A percentile compares a stretch with the other conserved stretches of the same genome.
Evolutionary conservation across 2,329 filamentous ascomycete species (phyloP).

Genomic region (Hymenoscyphus repandus): DNA sequence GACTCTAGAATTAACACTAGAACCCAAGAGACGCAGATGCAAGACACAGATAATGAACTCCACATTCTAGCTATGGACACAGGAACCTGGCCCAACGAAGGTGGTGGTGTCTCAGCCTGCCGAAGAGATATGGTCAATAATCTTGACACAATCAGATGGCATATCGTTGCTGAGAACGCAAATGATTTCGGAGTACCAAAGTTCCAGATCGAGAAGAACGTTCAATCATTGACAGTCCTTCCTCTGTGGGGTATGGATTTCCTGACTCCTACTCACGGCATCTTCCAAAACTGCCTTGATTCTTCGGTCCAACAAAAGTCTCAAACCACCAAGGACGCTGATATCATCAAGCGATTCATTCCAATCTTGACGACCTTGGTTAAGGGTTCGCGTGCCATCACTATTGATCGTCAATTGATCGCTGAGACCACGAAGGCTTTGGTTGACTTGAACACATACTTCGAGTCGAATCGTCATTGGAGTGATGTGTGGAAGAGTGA

Average conservation of each 20-base stretch:
- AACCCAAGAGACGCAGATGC: slow-evolving; percentile 24
- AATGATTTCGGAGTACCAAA: slow-evolving; percentile 46
- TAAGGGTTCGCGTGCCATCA: slow-evolving; percentile 42
- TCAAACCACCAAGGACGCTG: slow-evolving; percentile 36
- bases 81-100: slow-evolving; percentile 9
- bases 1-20: slow-evolving; percentile 32
- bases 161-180: slow-evolving; percentile 46
- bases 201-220: slow-evolving; percentile 44
- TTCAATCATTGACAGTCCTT: slow-evolving; percentile 44
- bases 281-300: slow-evolving; percentile 43
- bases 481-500: slow-evolving; percentile 42
- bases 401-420: slow-evolving; percentile 42
- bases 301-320: slow-evolving; percentile 41
- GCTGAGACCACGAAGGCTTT: slow-evolving; percentile 31
- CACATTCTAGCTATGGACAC: slow-evolving; percentile 37
- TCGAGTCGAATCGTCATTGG: slow-evolving; percentile 40
- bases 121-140: slow-evolving; percentile 46
- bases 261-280: slow-evolving; percentile 43
- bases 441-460: slow-evolving; percentile 26
- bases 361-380: slow-evolving; percentile 46
- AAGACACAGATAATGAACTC: slow-evolving; percentile 25
- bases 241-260: slow-evolving; percentile 47
- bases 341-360: slow-evolving; percentile 49
- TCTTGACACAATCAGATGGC: slow-evolving; percentile 42
- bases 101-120: slow-evolving; percentile 34